phyloP scores from a whole-genome alignment of 768 basidiomycete genomes.

The Mrakia frigida region DNA sequence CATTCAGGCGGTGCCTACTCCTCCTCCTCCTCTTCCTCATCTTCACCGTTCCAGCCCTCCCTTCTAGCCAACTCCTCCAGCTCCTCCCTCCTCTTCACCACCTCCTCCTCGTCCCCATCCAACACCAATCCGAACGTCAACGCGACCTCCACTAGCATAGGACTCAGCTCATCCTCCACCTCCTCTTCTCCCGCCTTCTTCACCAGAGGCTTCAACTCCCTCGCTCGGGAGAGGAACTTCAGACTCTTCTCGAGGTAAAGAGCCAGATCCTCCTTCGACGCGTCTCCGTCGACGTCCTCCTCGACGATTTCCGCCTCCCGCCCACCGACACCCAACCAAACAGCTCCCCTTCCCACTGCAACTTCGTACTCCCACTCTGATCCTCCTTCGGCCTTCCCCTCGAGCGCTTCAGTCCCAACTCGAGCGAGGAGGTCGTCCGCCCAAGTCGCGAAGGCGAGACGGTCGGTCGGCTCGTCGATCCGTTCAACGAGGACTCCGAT shows the following conservation, averaged over 20 bases:
- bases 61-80: constrained; percentile 1
- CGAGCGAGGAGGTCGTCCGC: background rate
- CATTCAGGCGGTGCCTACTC: background rate
- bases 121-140: constrained; percentile 13
- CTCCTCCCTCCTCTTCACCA: background rate
- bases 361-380: constrained; percentile 11
- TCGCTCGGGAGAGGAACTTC: background rate
- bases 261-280: background rate
- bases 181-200: background rate
- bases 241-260: background rate
- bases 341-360: background rate
- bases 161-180: constrained; percentile 10
- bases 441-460: background rate
- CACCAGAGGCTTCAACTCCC: background rate
- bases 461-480: background rate
- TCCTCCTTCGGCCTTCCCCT: no score
- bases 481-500: constrained; percentile 8
- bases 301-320: background rate
- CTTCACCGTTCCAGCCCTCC: constrained; percentile 1
- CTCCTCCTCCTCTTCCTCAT: background rate
- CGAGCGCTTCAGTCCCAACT: background rate
- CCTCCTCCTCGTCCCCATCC: constrained; percentile 5
- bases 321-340: background rate
- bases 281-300: background rate
- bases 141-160: background rate